Conservation (phyloP, 768 basidiomycete species). For the Termitomyces sp. region DNA sequence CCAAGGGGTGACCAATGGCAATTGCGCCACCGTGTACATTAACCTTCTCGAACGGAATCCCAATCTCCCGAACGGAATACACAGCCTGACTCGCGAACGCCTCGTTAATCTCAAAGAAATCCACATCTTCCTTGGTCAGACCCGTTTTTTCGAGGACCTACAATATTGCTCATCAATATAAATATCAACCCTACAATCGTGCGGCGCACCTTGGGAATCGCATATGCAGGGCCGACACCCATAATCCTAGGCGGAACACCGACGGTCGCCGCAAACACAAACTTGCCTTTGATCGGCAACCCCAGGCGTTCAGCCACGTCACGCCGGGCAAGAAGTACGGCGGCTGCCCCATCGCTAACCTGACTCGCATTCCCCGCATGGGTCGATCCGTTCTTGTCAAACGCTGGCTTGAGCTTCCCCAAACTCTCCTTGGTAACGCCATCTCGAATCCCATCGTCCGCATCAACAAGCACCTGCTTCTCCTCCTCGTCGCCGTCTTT, state of each 20-base stretch:
- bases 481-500: slow-evolving; percentile 68
- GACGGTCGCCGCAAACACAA: slow-evolving; percentile 59
- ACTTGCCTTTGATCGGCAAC: slow-evolving; percentile 87
- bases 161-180: not conserved
- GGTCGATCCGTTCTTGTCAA: slow-evolving; percentile 69
- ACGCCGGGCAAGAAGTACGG: slow-evolving; percentile 79
- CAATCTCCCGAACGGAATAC: slow-evolving; percentile 65
- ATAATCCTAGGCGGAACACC: slow-evolving; percentile 88
- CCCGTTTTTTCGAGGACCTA: slow-evolving; percentile 59
- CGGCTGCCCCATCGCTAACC: slow-evolving; percentile 90
- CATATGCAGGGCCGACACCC: slow-evolving; percentile 90
- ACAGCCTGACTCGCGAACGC: slow-evolving; percentile 86
- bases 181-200: not conserved
- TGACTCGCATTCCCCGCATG: slow-evolving; percentile 88
- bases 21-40: slow-evolving; percentile 89
- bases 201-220: slow-evolving; percentile 65
- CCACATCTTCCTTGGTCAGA: slow-evolving; percentile 65
- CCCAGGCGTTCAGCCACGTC: slow-evolving; percentile 78
- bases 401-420: slow-evolving; percentile 82
- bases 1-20: slow-evolving; percentile 86
- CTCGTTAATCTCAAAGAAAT: slow-evolving; percentile 92
- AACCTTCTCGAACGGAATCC: slow-evolving; percentile 73
- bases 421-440: slow-evolving; percentile 80
- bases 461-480: slow-evolving; percentile 64
- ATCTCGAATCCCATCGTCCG: slow-evolving; percentile 83